Conservation (phyloP, 768 basidiomycete genomes). For the Mycena metata region DNA sequence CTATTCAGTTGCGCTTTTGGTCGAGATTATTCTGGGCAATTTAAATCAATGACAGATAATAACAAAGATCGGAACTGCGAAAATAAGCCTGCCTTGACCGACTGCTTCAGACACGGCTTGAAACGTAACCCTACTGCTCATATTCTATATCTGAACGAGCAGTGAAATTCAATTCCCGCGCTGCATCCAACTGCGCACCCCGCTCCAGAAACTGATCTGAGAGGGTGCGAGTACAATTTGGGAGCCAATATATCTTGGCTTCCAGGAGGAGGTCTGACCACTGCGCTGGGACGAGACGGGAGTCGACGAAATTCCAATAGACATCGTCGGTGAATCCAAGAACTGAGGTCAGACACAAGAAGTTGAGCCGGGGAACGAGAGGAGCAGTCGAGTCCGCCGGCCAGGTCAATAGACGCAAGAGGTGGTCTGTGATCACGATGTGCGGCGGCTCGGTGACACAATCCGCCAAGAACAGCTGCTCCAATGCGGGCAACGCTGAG, state of each 20-base stretch:
- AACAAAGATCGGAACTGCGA: no score
- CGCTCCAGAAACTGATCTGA: neutral
- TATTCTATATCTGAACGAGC: neutral
- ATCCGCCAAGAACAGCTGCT: constrained; percentile 10
- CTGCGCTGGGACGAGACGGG: neutral
- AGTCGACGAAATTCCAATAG: neutral
- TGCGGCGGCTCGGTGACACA: neutral
- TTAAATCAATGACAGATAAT: no score
- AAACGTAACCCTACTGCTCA: no score
- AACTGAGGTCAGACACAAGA: neutral
- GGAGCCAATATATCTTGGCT: constrained; percentile 20
- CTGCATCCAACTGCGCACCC: neutral
- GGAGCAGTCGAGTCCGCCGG: neutral
- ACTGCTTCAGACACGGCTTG: no score
- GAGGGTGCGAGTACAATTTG: neutral
- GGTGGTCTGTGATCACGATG: constrained; percentile 7
- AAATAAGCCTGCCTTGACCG: no score
- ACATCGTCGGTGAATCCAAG: constrained; percentile 20
- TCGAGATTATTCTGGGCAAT: no score
- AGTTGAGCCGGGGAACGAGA: constrained; percentile 19
- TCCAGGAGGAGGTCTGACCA: neutral
- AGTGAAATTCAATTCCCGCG: neutral
- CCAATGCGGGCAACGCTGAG: constrained; percentile 3
- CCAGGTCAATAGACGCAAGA: neutral
- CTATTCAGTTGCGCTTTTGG: no score